A percentile compares a stretch with the other conserved stretches of the same genome.
Evolutionary conservation across 768 basidiomycete genomes (phyloP).

Genomic region (Brasilioporus rufonigricans): DNA sequence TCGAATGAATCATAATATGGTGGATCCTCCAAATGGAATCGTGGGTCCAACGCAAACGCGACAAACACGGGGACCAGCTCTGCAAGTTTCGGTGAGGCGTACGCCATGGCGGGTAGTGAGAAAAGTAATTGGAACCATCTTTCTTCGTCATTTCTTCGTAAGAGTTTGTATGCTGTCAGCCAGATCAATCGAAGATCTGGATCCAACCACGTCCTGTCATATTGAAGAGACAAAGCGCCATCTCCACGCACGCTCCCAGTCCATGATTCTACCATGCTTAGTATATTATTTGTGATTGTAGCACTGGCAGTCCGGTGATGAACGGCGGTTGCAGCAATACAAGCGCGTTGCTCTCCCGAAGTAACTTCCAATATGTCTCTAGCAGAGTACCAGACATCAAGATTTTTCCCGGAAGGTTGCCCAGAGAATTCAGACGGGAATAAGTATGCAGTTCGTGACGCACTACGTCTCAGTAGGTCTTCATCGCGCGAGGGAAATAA

Average conservation of each 20-base stretch:
- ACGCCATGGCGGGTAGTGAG: constrained; percentile 32
- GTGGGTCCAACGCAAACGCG: constrained; percentile 24
- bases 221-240: constrained; percentile 13
- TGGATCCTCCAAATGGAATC: constrained; percentile 8
- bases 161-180: constrained; percentile 27
- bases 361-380: constrained; percentile 4
- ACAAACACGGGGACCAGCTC: constrained; percentile 29
- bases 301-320: neutral
- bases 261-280: constrained; percentile 13
- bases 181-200: constrained; percentile 19
- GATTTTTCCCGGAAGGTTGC: neutral
- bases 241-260: neutral
- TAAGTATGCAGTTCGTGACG: neutral
- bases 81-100: constrained; percentile 10
- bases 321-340: constrained; percentile 6
- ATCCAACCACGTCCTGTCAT: constrained; percentile 28
- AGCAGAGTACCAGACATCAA: constrained; percentile 12
- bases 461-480: constrained; percentile 17
- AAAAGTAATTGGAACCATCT: constrained; percentile 29
- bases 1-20: constrained; percentile 13
- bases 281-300: neutral
- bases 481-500: constrained; percentile 3
- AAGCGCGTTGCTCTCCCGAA: constrained; percentile 12
- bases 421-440: neutral
- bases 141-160: constrained; percentile 8